Evolutionary conservation across 176 grass and related monocot genomes (phyloP), one percentile per base, ranked within the genome.

Genomic region (Microstegium vimineum): DNA sequence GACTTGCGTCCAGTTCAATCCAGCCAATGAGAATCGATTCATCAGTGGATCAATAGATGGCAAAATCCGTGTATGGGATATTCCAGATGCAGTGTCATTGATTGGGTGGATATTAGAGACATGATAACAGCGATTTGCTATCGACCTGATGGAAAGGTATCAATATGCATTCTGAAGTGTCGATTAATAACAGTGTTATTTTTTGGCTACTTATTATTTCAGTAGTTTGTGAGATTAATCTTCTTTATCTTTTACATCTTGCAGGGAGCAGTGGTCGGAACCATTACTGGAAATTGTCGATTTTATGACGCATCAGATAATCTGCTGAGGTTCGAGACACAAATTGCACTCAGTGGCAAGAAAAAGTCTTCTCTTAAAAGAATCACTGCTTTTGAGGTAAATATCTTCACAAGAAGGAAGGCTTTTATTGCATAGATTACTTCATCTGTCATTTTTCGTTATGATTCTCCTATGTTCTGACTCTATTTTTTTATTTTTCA

Each of bases 31-130:
- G 80, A 85, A 88, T 68, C 66, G 79, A 83, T 99, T 99, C 72
- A 85, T 99, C 43, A 99, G 81, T 82, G 93, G 97, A 82, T 99
- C 97, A 1, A 96, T 99, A 79, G 97, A 99, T 78, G 97, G 97
- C 82, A 99, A 96, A 92, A 85, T 99, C 47, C 93, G 97, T 74
- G 89, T 94, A 63, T 99, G 97, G 97, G 79, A 90, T 68, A 90
- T 96, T 81, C 28, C 41, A 77, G 75, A 80, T 72, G 89, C 71
- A 89, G 87, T 30, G 97, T 99, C 83, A 85, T 90, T 25, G 89
- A 96, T 82, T 99, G 97, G 97, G 83, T 71, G 13, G 91, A 99
- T 81, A 72, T 67, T 75, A 92, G 79, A 69, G 93, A 99, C 78
- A 99, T 99, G 56, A 83, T 94, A 23, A 99, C 93, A 62, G 89